These are phyloP conservation scores for Thalassiosira livingstoniorum DNA, from an alignment of 352 stramenopile species.

Conservation along the genomic window DNA sequence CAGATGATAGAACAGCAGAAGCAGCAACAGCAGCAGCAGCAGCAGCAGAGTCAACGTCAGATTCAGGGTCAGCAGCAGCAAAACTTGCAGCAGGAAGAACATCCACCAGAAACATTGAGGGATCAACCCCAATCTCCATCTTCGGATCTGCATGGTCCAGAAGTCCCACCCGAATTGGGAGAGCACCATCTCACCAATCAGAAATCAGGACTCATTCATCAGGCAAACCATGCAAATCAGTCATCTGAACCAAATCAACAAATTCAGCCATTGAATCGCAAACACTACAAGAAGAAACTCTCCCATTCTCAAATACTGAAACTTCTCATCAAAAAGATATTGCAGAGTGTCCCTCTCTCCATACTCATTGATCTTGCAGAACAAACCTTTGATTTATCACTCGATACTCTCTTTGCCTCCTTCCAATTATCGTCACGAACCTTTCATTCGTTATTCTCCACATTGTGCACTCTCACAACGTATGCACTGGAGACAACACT, in stretches of 20 bases:
- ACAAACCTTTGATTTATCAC: conserved; percentile 53
- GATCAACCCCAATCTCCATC: conserved; percentile 11
- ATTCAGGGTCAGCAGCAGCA: conserved; percentile 2
- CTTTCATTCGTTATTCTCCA: conserved; percentile 40
- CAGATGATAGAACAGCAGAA: conserved; percentile 10
- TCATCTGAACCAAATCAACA: conserved; percentile 6
- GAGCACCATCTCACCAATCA: conserved; percentile 17
- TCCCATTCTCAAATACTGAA: conserved; percentile 32
- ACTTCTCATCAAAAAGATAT: conserved; percentile 51
- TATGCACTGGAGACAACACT: conserved; percentile 39
- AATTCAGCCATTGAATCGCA: background rate
- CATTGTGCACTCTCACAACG: conserved; percentile 41
- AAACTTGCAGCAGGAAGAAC: conserved; percentile 8
- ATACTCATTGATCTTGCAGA: conserved; percentile 69
- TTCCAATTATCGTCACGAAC: conserved; percentile 50
- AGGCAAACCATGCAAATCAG: no score
- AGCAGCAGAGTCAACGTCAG: background rate
- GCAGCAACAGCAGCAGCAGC: conserved; percentile 12
- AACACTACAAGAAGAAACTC: background rate
- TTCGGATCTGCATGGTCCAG: background rate
- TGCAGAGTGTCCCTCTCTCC: conserved; percentile 73
- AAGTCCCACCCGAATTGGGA: conserved; percentile 19
- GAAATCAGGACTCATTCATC: no score
- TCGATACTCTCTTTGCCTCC: conserved; percentile 63
- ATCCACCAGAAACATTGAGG: conserved; percentile 31